Conservation (phyloP, 2,329 filamentous ascomycete species). For the Fusarium acutatum region DNA sequence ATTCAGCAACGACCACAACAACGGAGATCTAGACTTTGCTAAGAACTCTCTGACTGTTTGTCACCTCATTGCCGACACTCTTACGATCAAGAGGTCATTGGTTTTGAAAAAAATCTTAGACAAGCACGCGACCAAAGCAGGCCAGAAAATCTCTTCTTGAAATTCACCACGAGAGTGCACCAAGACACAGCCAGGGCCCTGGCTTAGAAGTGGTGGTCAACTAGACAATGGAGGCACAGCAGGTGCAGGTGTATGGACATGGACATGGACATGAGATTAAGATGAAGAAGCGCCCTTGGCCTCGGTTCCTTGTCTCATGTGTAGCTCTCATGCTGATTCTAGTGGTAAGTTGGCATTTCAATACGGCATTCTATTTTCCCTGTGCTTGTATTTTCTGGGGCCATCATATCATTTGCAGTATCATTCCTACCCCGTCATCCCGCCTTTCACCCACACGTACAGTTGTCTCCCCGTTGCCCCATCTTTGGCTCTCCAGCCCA, state of each 20-base stretch:
- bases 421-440: constrained; percentile 32
- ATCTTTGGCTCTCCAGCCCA: constrained; percentile 16
- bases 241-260: constrained; percentile 8
- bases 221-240: constrained; percentile 24
- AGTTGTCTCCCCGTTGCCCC: constrained; percentile 25
- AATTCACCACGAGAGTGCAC: not conserved
- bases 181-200: not conserved
- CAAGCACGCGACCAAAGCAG: constrained; percentile 17
- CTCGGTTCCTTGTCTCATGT: constrained; percentile 13
- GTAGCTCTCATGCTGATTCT: constrained; percentile 27
- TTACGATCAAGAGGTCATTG: not conserved
- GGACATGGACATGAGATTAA: constrained; percentile 11
- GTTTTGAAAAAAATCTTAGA: not conserved
- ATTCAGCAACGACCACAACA: not conserved
- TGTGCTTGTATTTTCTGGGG: constrained; percentile 9
- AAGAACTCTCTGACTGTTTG: not conserved
- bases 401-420: constrained; percentile 25
- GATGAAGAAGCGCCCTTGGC: constrained; percentile 19
- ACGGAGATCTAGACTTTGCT: constrained; percentile 10
- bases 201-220: constrained; percentile 6
- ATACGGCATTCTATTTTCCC: not conserved
- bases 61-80: not conserved
- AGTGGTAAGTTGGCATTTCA: constrained; percentile 35
- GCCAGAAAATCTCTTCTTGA: constrained; percentile 1
- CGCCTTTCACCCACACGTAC: constrained; percentile 31